Percentiles rank a stretch among this genome's conserved stretches.
Evolutionary conservation across 768 basidiomycete species (phyloP).

Genomic region (Serendipita vermifera): DNA sequence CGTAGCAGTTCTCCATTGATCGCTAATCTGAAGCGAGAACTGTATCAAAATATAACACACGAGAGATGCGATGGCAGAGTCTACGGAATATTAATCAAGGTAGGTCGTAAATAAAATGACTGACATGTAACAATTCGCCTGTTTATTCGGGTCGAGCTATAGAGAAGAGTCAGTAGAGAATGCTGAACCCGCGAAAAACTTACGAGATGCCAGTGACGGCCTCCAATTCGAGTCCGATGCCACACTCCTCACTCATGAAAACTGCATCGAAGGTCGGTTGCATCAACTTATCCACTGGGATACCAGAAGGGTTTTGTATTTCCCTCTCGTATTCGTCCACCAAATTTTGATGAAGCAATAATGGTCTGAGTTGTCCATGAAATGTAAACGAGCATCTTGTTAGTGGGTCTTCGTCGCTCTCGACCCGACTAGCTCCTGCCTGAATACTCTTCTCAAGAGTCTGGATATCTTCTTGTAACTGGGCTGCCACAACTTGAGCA

Average conservation of each 20-base stretch:
- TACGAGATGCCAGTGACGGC: not conserved
- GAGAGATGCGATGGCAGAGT: not conserved
- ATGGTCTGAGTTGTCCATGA: not conserved
- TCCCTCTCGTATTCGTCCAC: not conserved
- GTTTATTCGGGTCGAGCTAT: not conserved
- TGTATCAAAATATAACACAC: not conserved
- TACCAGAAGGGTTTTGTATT: not conserved
- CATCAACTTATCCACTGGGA: not conserved
- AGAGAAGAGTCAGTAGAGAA: not conserved
- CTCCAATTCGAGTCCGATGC: not conserved
- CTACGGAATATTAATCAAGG: not conserved
- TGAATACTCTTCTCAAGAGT: not conserved
- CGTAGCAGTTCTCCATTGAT: conserved; percentile 6
- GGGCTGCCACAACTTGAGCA: not conserved
- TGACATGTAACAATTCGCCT: not conserved
- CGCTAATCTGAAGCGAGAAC: conserved; percentile 6
- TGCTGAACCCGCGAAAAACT: not conserved
- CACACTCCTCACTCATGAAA: conserved; percentile 3
- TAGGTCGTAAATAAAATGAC: not conserved
- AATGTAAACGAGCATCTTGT: conserved; percentile 1
- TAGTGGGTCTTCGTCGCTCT: not conserved
- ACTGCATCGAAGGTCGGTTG: not conserved
- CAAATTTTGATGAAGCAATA: not conserved
- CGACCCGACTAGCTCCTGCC: not conserved
- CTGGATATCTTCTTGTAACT: not conserved